These are phyloP conservation scores for Cryptococcus hybrid DNA, from an alignment of 1,284 basidiomycete species.

Conservation along the genomic window DNA sequence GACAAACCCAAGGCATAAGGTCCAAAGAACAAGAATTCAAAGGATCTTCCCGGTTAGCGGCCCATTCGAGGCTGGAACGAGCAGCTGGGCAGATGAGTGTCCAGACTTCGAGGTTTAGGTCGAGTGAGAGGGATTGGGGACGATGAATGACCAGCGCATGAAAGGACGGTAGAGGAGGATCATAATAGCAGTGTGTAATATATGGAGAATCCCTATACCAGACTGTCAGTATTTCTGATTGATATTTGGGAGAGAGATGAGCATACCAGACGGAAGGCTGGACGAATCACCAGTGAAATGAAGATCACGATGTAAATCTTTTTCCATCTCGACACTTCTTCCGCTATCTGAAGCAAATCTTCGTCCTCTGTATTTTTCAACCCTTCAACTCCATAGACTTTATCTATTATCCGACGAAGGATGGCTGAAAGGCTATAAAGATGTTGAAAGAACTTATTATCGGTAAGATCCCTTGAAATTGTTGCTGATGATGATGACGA, in stretches of 20 bases:
- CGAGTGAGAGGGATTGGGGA: slow-evolving; percentile 15
- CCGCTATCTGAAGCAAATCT: slow-evolving; percentile 13
- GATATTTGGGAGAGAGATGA: background rate
- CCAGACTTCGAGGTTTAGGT: slow-evolving; percentile 24
- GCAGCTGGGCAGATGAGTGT: slow-evolving; percentile 14
- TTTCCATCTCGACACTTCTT: slow-evolving; percentile 19
- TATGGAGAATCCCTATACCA: slow-evolving; percentile 20
- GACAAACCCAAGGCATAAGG: slow-evolving; percentile 23
- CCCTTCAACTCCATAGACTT: slow-evolving; percentile 22
- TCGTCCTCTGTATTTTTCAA: slow-evolving; percentile 10
- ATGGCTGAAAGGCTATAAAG: slow-evolving; percentile 12
- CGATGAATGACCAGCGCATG: slow-evolving; percentile 34
- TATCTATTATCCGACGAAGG: slow-evolving; percentile 11
- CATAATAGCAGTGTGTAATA: slow-evolving; percentile 16
- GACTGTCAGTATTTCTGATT: background rate
- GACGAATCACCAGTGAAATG: slow-evolving; percentile 16
- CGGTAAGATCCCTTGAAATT: background rate
- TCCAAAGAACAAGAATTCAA: slow-evolving; percentile 21
- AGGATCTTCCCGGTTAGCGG: slow-evolving; percentile 20
- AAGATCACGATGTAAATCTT: slow-evolving; percentile 8
- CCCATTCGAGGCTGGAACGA: slow-evolving; percentile 23
- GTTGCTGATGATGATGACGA: no score
- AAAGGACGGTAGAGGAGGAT: slow-evolving; percentile 29
- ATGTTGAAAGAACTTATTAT: slow-evolving; percentile 15
- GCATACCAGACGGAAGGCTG: slow-evolving; percentile 16